Conservation (phyloP, 441 rosid species). For the Erodium chrysanthum region DNA sequence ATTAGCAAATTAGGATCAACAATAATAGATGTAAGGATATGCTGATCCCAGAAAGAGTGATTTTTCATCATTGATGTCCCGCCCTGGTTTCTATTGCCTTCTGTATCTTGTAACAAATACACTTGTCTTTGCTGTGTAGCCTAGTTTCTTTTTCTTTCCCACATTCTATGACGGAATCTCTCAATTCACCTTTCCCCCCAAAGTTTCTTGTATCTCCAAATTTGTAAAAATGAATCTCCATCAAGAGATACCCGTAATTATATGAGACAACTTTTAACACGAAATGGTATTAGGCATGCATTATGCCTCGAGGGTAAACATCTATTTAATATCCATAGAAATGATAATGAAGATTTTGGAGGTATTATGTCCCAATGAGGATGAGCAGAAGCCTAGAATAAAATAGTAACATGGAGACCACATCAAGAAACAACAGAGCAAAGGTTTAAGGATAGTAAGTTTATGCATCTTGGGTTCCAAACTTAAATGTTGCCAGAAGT, state of each 20-base stretch:
- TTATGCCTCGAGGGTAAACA: neutral
- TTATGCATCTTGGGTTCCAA: too few species aligned
- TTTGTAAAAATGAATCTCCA: slow-evolving; percentile 2
- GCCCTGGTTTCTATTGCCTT: neutral
- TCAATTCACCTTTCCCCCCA: neutral
- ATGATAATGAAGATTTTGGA: neutral
- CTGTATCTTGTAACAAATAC: neutral
- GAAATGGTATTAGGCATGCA: neutral
- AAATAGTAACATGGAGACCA: neutral
- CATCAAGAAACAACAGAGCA: neutral
- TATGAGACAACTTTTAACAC: neutral
- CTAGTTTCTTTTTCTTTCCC: neutral
- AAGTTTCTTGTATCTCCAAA: neutral
- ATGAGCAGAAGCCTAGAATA: neutral
- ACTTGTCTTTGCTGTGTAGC: neutral
- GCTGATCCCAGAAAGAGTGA: neutral
- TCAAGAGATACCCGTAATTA: neutral
- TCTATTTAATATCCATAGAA: neutral
- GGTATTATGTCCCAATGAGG: neutral
- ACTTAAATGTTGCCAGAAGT: too few species aligned
- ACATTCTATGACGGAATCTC: neutral
- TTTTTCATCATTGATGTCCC: neutral
- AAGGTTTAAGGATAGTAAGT: neutral
- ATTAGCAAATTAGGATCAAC: neutral
- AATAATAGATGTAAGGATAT: neutral